Conservation (phyloP, 257 asterid species). For the Fraxinus cuspidata region DNA sequence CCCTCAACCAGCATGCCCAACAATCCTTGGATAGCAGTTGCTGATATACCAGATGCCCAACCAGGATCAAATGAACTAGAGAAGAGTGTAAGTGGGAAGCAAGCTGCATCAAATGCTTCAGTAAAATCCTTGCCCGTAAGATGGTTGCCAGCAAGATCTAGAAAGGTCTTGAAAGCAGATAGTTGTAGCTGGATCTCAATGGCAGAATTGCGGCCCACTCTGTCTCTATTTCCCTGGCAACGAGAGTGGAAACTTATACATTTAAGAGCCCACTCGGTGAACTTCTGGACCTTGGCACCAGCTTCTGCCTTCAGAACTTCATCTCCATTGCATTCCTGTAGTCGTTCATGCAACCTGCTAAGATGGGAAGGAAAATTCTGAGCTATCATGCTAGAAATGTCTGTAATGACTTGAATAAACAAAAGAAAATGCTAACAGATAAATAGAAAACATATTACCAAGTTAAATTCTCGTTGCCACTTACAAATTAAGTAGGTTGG, state of each 20-base stretch:
- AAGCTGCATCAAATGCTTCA: constrained; percentile 99
- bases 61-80: constrained; percentile 97
- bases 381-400: constrained; percentile 15
- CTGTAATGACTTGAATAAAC: background rate
- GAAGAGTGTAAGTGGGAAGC: constrained; percentile 98
- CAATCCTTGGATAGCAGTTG: constrained; percentile 89
- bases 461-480: background rate
- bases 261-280: constrained; percentile 99
- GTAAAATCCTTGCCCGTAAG: constrained; percentile 96
- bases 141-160: constrained; percentile 91
- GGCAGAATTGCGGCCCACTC: constrained; percentile 69
- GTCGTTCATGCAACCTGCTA: constrained; percentile 88
- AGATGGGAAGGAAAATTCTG: constrained; percentile 29
- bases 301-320: constrained; percentile 98
- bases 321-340: constrained; percentile 94
- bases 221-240: constrained; percentile 86
- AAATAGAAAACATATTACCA: background rate
- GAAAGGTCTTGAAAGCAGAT: constrained; percentile 91
- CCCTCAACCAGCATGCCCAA: constrained; percentile 97
- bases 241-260: constrained; percentile 99
- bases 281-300: constrained; percentile 95
- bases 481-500: constrained; percentile 4
- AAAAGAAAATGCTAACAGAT: background rate
- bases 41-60: constrained; percentile 97
- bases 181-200: constrained; percentile 80